Evolutionary conservation across 768 basidiomycete species (phyloP).

Genomic region (Podaxis pistillaris): DNA sequence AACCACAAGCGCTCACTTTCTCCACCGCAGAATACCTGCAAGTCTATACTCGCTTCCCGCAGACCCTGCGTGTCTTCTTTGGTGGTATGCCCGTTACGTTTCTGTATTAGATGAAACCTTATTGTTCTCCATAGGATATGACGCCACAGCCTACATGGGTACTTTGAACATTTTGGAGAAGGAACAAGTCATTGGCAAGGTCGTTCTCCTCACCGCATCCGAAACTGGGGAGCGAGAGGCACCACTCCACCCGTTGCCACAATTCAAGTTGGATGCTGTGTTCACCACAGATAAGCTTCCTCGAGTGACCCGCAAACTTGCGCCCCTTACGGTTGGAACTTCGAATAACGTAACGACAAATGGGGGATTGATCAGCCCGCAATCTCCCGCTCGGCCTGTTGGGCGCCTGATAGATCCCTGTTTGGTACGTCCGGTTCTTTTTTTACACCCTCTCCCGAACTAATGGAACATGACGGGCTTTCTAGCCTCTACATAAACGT

Average conservation of each 20-base stretch:
- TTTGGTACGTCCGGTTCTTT: conserved; percentile 41
- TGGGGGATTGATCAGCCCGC: conserved; percentile 66
- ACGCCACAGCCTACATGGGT: conserved; percentile 53
- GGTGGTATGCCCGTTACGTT: conserved; percentile 45
- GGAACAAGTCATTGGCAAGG: conserved; percentile 63
- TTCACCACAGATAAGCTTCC: conserved; percentile 42
- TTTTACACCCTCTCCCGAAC: neutral
- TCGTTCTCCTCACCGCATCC: conserved; percentile 58
- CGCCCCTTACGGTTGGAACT: conserved; percentile 45
- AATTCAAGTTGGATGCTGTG: conserved; percentile 50
- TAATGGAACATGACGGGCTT: conserved; percentile 8
- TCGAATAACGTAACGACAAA: conserved; percentile 45
- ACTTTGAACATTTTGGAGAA: conserved; percentile 55
- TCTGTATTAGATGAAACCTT: neutral
- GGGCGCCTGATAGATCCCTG: conserved; percentile 58
- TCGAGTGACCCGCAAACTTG: conserved; percentile 36
- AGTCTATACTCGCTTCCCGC: conserved; percentile 69
- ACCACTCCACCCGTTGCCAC: conserved; percentile 49
- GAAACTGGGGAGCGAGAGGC: conserved; percentile 35
- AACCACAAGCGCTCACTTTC: neutral
- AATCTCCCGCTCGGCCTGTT: conserved; percentile 51
- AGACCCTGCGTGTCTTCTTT: conserved; percentile 72
- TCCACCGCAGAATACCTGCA: conserved; percentile 58
- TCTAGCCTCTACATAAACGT: conserved; percentile 78
- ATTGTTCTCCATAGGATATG: conserved; percentile 43